Percentiles rank a stretch among this genome's conserved stretches.
phyloP scores from a whole-genome alignment of 306 rosid genomes.

The Coriaria nepalensis region DNA sequence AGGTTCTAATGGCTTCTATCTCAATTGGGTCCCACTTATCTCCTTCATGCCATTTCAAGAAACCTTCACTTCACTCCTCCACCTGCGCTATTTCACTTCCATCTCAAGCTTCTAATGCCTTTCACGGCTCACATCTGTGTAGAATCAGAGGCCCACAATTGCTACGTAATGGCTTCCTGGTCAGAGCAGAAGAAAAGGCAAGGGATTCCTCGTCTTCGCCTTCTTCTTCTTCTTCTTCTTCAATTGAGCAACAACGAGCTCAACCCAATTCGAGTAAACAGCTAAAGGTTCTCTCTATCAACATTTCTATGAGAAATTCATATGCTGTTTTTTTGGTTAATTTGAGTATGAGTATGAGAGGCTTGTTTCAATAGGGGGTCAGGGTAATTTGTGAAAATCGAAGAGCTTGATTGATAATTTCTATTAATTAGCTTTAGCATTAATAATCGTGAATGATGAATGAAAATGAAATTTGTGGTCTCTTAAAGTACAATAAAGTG shows the following conservation, averaged over 20 bases:
- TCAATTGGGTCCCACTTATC: conserved; percentile 37
- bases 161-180: conserved; percentile 37
- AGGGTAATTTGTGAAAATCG: too few species aligned
- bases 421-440: too few species aligned
- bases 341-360: neutral
- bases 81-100: conserved; percentile 16
- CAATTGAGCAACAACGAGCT: conserved; percentile 28
- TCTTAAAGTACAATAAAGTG: too few species aligned
- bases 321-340: conserved; percentile 5
- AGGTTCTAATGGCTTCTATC: conserved; percentile 40
- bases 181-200: conserved; percentile 65
- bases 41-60: conserved; percentile 23
- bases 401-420: too few species aligned
- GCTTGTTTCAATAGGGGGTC: too few species aligned
- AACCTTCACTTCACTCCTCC: conserved; percentile 10
- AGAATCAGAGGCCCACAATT: conserved; percentile 26
- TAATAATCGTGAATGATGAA: too few species aligned
- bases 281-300: conserved; percentile 36
- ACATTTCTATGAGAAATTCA: conserved; percentile 3
- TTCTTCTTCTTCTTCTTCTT: conserved; percentile 33
- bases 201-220: conserved; percentile 17
- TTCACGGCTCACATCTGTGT: conserved; percentile 25
- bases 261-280: conserved; percentile 34
- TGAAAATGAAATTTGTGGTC: too few species aligned
- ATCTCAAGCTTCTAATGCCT: conserved; percentile 12